Percentiles rank a stretch among this genome's conserved stretches.
Conservation (phyloP, 169 alveolate species). For the Nephromyces sp. region DNA sequence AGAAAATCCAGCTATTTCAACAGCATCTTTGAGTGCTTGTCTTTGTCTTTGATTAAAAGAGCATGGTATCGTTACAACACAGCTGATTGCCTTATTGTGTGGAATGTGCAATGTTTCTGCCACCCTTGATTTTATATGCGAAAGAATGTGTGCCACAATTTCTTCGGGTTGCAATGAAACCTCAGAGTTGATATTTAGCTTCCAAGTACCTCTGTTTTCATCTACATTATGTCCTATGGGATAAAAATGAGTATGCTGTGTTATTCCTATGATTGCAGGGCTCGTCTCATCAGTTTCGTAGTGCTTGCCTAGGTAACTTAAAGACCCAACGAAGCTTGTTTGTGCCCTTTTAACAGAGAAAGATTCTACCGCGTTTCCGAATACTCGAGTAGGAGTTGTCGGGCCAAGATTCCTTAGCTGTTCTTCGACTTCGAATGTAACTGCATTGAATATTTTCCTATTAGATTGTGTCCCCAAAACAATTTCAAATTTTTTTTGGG, state of each 20-base stretch:
- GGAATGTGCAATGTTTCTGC: neutral
- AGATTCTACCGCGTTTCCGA: slow-evolving; percentile 24
- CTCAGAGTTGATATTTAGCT: neutral
- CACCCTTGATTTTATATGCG: neutral
- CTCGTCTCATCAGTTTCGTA: neutral
- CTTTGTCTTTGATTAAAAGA: slow-evolving; percentile 26
- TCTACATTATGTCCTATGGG: neutral
- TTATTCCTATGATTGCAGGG: neutral
- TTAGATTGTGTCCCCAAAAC: slow-evolving; percentile 21
- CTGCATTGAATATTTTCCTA: slow-evolving; percentile 29
- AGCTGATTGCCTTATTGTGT: neutral
- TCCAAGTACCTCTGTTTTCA: neutral
- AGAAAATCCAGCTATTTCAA: slow-evolving; percentile 30
- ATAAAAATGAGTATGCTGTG: neutral
- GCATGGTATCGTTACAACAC: slow-evolving; percentile 30
- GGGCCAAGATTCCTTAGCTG: neutral
- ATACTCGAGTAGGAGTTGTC: slow-evolving; percentile 3
- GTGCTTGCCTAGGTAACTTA: neutral
- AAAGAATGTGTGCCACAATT: slow-evolving; percentile 3
- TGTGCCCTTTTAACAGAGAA: slow-evolving; percentile 13
- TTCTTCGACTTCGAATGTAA: slow-evolving; percentile 15
- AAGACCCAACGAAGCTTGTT: neutral
- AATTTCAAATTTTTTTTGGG: slow-evolving; percentile 29
- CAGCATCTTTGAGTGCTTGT: slow-evolving; percentile 25
- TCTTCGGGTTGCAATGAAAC: slow-evolving; percentile 11